Percentiles rank a stretch among this genome's conserved stretches.
phyloP scores from a whole-genome alignment of 192 early-diverging fungal genomes.

The Powellomyces hirtus region DNA sequence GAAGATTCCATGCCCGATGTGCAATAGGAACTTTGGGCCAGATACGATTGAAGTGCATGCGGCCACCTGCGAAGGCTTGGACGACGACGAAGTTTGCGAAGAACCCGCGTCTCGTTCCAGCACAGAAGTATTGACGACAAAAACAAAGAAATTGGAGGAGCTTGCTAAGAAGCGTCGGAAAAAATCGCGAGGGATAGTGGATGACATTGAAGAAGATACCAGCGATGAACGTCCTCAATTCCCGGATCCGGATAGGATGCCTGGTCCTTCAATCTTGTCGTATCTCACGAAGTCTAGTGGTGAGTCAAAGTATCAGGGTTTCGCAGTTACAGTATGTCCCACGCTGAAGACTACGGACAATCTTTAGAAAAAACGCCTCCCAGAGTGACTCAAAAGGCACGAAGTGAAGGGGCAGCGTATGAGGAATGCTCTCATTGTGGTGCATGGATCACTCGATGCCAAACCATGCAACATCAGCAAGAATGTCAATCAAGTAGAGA shows the following conservation, averaged over 20 bases:
- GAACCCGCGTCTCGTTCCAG: background rate
- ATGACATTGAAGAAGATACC: background rate
- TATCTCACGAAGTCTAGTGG: background rate
- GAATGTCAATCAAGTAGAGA: too few species aligned
- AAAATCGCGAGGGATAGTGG: background rate
- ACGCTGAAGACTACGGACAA: too few species aligned
- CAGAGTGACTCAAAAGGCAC: too few species aligned
- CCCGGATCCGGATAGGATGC: too few species aligned
- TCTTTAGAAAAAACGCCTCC: too few species aligned
- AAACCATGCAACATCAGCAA: too few species aligned
- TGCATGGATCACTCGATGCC: too few species aligned
- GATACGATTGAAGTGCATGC: background rate
- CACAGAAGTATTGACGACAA: too few species aligned
- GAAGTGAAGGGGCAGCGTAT: too few species aligned
- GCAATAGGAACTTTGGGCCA: background rate
- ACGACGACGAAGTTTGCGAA: background rate
- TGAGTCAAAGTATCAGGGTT: background rate
- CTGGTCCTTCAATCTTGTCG: background rate
- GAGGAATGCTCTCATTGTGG: too few species aligned
- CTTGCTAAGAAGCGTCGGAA: background rate
- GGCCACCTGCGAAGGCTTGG: background rate
- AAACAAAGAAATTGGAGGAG: background rate
- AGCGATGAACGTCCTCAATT: slow-evolving; percentile 1
- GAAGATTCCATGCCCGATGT: background rate
- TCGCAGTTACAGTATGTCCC: too few species aligned